Base-by-base conservation (phyloP, 257 asterid genomes). In the Solanum virginianum region DNA sequence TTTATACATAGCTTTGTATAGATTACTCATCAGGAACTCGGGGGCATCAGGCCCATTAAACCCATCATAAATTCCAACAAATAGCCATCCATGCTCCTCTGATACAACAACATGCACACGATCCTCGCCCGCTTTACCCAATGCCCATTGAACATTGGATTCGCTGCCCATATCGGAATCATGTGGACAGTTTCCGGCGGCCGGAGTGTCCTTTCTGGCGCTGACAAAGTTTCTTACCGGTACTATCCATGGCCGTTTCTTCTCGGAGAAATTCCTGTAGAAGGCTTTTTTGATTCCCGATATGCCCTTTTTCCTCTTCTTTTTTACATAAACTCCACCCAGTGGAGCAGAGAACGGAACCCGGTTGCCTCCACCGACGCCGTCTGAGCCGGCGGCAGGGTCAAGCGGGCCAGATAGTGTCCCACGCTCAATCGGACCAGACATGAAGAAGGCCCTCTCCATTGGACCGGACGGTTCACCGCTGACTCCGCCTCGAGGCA, bases 11-110 rank as follows among this genome's bases (percentile, higher is more conserved):
- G 98, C 95, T 89, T 91, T 94, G 88, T 96, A 96, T 63, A 96
- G 84, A 87, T 93, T 95, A 89, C 95, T 92, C 98, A 96, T 96
- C 91, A 96, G 90, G 87, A 93, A 96, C 80, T 96, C 99, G 2
- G 98, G 99, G 16, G 98, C 99, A 89, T 96, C 99, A 24, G 99
- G 98, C 66, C 99, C 99, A 68, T 96, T 96, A 86, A 96, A 96
- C 45, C 99, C 99, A 85, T 96, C 99, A 84, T 96, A 96, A 86
- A 96, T 96, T 77, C 99, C 99, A 69, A 96, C 98, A 86, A 96
- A 96, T 72, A 96, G 88, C 98, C 98, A 96, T n/a, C 98, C 98
- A 68, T 91, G 92, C 87, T 96, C 99, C 89, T 96, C 98, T 6
- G 99, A 96, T 41, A 96, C 96, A 70, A 94, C 98, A 91, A 96